A percentile compares a stretch with the other conserved stretches of the same genome.
These are phyloP conservation scores for Inga leiocalycina DNA, from an alignment of 306 rosid genomes.

Conservation along the genomic window DNA sequence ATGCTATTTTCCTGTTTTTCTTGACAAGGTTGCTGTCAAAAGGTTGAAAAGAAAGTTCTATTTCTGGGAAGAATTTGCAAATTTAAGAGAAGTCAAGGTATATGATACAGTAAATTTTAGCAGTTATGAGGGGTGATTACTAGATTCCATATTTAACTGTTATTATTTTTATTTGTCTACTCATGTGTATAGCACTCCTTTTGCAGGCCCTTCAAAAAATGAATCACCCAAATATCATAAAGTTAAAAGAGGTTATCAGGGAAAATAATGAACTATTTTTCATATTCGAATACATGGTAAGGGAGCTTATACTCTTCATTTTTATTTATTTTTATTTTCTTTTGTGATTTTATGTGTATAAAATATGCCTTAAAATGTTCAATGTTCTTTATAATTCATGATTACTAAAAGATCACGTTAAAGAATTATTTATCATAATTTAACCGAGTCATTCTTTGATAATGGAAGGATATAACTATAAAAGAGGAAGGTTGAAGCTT, in stretches of 20 bases:
- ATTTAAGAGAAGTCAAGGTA: conserved; percentile 85
- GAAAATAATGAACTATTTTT: conserved; percentile 81
- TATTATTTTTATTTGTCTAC: conserved; percentile 21
- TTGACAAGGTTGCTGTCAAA: conserved; percentile 79
- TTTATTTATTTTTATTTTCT: not conserved
- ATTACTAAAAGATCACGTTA: not conserved
- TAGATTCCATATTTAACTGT: conserved; percentile 24
- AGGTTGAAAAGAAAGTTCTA: conserved; percentile 84
- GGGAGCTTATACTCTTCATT: conserved; percentile 16
- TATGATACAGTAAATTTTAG: conserved; percentile 23
- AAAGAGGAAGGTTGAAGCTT: conserved; percentile 14
- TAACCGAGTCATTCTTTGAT: conserved; percentile 9
- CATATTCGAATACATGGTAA: conserved; percentile 86
- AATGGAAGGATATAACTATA: conserved; percentile 2
- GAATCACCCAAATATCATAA: conserved; percentile 81
- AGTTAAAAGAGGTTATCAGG: conserved; percentile 74
- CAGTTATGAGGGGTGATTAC: not conserved
- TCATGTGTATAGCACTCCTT: conserved; percentile 38
- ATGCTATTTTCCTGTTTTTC: conserved; percentile 24
- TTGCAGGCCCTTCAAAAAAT: conserved; percentile 72
- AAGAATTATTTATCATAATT: conserved; percentile 20
- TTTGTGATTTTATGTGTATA: not conserved
- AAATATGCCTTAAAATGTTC: not conserved
- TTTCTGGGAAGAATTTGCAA: conserved; percentile 85
- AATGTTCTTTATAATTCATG: conserved; percentile 6